Conservation (phyloP, 1,284 basidiomycete species). For the Fomitopsis palustris region DNA sequence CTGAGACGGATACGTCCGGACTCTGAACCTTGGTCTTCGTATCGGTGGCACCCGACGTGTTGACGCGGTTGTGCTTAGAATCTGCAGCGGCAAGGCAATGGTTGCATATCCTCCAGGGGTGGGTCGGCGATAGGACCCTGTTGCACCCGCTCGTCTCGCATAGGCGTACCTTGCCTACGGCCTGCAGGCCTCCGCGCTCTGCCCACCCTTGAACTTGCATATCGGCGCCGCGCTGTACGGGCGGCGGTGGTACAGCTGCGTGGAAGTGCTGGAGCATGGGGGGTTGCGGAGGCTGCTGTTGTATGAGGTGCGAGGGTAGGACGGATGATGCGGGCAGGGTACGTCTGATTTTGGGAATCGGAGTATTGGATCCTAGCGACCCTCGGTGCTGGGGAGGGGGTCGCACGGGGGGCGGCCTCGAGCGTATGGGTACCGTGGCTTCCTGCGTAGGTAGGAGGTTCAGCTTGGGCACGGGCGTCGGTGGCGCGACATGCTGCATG, state of each 20-base stretch:
- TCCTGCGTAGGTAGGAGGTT: neutral
- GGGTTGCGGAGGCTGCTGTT: neutral
- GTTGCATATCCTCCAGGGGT: neutral
- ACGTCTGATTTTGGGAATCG: neutral
- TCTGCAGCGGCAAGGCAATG: neutral
- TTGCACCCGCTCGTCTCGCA: conserved; percentile 5
- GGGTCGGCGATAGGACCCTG: neutral
- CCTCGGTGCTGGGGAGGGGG: neutral
- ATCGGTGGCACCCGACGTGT: neutral
- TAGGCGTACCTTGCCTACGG: neutral
- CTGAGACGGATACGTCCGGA: neutral
- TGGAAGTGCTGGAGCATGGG: neutral
- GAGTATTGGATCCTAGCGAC: neutral
- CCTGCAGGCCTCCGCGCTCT: neutral
- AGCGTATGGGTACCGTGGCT: neutral
- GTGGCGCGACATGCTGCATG: neutral
- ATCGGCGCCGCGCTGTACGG: neutral
- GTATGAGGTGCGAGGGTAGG: neutral
- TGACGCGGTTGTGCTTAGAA: neutral
- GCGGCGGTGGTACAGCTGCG: neutral
- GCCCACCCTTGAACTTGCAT: neutral
- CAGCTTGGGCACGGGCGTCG: neutral
- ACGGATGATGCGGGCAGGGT: neutral
- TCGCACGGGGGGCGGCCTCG: neutral
- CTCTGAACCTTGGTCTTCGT: neutral